Conservation (phyloP, 257 asterid genomes). For the Solanum verrucosum region DNA sequence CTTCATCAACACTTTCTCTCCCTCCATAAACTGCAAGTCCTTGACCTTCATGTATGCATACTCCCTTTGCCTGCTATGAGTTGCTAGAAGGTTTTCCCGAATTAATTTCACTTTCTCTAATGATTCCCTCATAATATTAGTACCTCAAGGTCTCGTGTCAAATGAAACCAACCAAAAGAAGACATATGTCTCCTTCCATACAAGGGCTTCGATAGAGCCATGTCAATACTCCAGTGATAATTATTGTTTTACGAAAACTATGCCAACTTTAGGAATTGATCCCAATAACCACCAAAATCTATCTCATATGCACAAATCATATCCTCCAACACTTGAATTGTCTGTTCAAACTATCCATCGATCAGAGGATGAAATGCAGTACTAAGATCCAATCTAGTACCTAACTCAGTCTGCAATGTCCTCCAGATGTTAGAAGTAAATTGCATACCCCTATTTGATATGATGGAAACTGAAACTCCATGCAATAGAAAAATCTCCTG, state of each 20-base stretch:
- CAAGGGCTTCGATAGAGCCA: not conserved
- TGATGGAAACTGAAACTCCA: not conserved
- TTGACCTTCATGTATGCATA: not conserved
- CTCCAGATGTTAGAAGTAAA: not conserved
- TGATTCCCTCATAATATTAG: not conserved
- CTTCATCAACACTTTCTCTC: not conserved
- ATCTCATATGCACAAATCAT: not conserved
- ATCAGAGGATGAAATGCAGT: not conserved
- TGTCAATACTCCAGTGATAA: not conserved
- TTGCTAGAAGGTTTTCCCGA: not conserved
- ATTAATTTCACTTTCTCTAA: too few species aligned
- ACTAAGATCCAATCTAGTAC: not conserved
- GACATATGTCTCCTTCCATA: not conserved
- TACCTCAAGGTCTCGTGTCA: not conserved
- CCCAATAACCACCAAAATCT: not conserved
- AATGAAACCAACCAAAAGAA: too few species aligned
- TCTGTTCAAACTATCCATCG: not conserved
- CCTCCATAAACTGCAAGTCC: not conserved
- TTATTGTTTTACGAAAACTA: too few species aligned
- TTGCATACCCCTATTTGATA: not conserved
- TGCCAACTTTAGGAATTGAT: not conserved
- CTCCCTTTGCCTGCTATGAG: not conserved
- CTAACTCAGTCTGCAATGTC: not conserved
- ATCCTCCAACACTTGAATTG: not conserved
- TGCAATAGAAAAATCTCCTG: not conserved